phyloP scores from a whole-genome alignment of 768 basidiomycete genomes.

The Xanthoconium purpureum region DNA sequence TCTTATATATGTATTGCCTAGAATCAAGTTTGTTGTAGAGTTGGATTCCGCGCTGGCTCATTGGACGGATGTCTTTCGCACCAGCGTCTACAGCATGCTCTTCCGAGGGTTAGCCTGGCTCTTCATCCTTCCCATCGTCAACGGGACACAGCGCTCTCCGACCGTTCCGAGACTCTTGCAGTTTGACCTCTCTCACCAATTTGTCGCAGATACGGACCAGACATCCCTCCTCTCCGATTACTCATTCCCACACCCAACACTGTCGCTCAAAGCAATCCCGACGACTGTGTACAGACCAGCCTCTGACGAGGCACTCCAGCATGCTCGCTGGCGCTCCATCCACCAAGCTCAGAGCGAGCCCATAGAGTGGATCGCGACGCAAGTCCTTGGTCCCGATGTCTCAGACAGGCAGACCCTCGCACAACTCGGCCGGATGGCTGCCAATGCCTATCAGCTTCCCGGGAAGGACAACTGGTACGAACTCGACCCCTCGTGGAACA shows the following conservation, averaged over 20 bases:
- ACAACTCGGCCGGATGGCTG: constrained; percentile 83
- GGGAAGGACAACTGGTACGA: constrained; percentile 79
- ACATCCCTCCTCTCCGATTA: background rate
- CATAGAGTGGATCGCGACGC: constrained; percentile 65
- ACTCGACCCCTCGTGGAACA: constrained; percentile 70
- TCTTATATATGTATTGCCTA: background rate
- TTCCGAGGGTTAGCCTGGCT: background rate
- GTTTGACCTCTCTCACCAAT: constrained; percentile 24
- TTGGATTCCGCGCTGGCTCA: too few relatives aligned
- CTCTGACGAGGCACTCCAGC: constrained; percentile 48
- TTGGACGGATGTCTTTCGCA: too few relatives aligned
- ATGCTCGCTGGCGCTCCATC: constrained; percentile 52
- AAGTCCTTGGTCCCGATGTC: constrained; percentile 73
- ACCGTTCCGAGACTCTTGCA: constrained; percentile 10
- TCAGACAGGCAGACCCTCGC: constrained; percentile 74
- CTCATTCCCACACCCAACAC: constrained; percentile 12
- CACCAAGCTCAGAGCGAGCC: constrained; percentile 46
- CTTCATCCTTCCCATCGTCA: background rate
- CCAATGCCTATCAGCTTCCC: constrained; percentile 82
- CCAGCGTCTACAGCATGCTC: background rate
- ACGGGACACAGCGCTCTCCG: background rate
- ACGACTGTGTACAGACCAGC: constrained; percentile 62
- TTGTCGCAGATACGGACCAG: constrained; percentile 3
- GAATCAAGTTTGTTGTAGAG: background rate
- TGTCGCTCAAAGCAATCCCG: constrained; percentile 39